phyloP scores from a whole-genome alignment of 1,284 basidiomycete species.

The Cryptococcus sp. region DNA sequence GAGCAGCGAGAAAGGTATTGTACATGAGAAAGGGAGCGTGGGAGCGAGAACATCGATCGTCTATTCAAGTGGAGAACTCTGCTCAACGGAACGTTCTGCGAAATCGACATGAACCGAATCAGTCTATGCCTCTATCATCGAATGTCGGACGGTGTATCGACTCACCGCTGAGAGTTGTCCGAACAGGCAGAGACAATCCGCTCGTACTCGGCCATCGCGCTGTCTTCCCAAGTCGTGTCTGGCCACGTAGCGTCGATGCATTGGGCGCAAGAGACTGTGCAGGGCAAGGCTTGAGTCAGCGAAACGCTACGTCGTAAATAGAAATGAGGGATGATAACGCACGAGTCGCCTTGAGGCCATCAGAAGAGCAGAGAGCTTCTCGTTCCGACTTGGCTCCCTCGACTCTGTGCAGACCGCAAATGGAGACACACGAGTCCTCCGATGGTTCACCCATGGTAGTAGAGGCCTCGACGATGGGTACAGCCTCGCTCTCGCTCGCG shows the following conservation, averaged over 20 bases:
- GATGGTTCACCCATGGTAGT: conserved; percentile 4
- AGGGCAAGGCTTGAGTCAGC: neutral
- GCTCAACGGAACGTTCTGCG: too few species aligned
- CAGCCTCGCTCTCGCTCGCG: conserved; percentile 5
- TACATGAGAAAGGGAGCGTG: too few species aligned
- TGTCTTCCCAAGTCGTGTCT: conserved; percentile 33
- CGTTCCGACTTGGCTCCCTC: conserved; percentile 31
- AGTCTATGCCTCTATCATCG: too few species aligned
- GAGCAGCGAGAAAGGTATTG: too few species aligned
- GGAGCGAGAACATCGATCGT: too few species aligned
- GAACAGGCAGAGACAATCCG: conserved; percentile 30
- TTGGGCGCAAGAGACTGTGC: conserved; percentile 32
- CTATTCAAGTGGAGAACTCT: too few species aligned
- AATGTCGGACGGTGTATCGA: neutral
- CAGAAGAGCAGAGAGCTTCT: conserved; percentile 32
- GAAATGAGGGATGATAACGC: conserved; percentile 9
- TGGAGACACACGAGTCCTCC: conserved; percentile 23
- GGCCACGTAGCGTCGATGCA: conserved; percentile 41
- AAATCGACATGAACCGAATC: too few species aligned
- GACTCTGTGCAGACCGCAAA: conserved; percentile 28
- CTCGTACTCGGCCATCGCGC: conserved; percentile 37
- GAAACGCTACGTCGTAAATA: neutral
- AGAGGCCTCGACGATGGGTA: conserved; percentile 5
- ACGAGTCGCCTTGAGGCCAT: conserved; percentile 34
- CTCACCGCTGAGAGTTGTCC: conserved; percentile 26